These are phyloP conservation scores for Diaporthe aspalathi DNA, from an alignment of 2,329 filamentous ascomycete species.

Conservation along the genomic window DNA sequence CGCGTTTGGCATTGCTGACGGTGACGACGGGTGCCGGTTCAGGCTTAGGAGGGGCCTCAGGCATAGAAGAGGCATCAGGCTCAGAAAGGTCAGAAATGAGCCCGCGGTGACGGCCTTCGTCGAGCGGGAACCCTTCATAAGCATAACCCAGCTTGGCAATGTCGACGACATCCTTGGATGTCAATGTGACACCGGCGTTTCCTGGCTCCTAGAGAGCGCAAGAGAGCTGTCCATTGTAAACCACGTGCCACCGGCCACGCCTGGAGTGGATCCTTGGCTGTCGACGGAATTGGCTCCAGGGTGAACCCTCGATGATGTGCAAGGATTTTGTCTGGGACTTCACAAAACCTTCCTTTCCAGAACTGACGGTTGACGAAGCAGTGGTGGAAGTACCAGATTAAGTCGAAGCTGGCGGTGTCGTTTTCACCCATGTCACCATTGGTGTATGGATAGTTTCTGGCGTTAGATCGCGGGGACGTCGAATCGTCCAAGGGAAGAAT, in stretches of 20 bases:
- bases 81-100: neutral
- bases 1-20: neutral
- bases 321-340: neutral
- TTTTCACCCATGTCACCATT: neutral
- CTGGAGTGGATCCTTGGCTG: neutral
- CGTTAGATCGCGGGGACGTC: neutral
- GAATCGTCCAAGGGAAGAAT: neutral
- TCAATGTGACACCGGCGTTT: neutral
- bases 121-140: neutral
- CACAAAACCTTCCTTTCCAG: neutral
- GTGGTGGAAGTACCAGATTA: neutral
- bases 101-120: too few relatives aligned
- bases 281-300: neutral
- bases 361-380: neutral
- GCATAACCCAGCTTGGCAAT: neutral
- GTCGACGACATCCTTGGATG: neutral
- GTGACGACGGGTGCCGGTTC: neutral
- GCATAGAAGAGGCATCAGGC: too few relatives aligned
- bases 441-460: neutral
- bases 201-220: neutral
- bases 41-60: neutral
- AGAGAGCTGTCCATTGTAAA: neutral
- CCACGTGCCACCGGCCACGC: neutral
- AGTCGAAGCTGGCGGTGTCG: neutral
- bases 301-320: neutral